Conservation (phyloP, 768 basidiomycete genomes). For the Pleurotus tuoliensis region DNA sequence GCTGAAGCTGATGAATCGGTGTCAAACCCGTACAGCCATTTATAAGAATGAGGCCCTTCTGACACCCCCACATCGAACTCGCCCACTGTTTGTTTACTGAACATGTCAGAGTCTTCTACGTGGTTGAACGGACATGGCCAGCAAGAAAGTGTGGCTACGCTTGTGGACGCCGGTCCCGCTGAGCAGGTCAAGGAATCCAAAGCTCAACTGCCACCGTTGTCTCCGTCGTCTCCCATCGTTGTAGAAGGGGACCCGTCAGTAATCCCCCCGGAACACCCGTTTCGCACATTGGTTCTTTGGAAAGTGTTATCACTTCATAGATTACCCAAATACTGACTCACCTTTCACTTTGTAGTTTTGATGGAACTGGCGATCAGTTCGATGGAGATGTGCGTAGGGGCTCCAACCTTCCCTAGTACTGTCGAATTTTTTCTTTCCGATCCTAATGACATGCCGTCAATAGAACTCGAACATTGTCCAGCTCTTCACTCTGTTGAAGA, state of each 20-base stretch:
- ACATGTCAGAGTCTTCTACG: background rate
- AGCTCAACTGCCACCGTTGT: background rate
- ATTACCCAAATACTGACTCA: slow-evolving; percentile 28
- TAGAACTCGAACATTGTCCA: slow-evolving; percentile 47
- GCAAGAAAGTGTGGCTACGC: background rate
- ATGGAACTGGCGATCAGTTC: slow-evolving; percentile 52
- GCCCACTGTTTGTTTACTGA: background rate
- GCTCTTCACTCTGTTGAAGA: slow-evolving; percentile 47
- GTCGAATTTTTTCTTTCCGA: background rate
- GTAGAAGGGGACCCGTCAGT: slow-evolving; percentile 2
- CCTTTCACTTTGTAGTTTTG: slow-evolving; percentile 67
- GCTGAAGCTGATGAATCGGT: no score
- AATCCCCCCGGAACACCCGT: slow-evolving; percentile 15
- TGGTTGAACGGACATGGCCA: slow-evolving; percentile 1
- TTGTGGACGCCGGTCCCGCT: background rate
- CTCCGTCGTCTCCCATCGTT: background rate
- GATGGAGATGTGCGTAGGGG: slow-evolving; percentile 30
- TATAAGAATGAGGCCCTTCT: no score
- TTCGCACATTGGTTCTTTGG: slow-evolving; percentile 16
- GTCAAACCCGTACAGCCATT: no score
- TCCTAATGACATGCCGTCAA: background rate
- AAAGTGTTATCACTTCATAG: slow-evolving; percentile 14
- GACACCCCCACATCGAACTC: no score
- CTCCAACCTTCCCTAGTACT: background rate
- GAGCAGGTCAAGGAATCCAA: background rate